Evolutionary conservation across 108 stramenopile genomes (phyloP), one percentile per base, ranked within the genome.

Genomic region (Nitzschia sp.): DNA sequence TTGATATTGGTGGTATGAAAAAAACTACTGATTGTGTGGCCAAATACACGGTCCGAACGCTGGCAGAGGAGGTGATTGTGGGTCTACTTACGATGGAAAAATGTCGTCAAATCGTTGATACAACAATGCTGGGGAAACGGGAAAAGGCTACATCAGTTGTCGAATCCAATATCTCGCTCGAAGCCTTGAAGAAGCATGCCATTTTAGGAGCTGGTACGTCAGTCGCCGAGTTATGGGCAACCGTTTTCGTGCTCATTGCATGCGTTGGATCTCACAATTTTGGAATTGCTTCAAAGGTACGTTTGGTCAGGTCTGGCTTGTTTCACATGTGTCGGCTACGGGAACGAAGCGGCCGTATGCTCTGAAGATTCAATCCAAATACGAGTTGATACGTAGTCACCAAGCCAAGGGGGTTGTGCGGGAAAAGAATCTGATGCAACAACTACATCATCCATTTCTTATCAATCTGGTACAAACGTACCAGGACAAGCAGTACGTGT

Each of bases 361-460:
- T 9, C 78, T 97, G 30, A 97, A 97, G 69, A 79, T 94, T 30
- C 92, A 93, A 66, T 79, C 80, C 6, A 97, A 97, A 70, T 76
- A 82, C 21, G 87, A 98, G 59, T 79, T 98, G 36, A 85, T 97
- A 44, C 77, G 81, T 34, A 82, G 82, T 64, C 84, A 95, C 50
- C 96, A 97, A 80, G 92, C 85, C 44, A 77, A 81, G 23, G 92
- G 85, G 38, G 89, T 92, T 11, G 79, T 85, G 33, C 81, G 83
- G 47, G 91, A 95, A 69, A 87, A 85, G 75, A 91, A 94, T 56
- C 80, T 98, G 29, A 88, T 98, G 87, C 76, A 79, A 47, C 58
- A 78, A 55, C 72, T 95, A 56, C 80, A 94, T 23, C 95, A 95
- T 71, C 97, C 98, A 0, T 96, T 97, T 69, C 80, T 99, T 65